A percentile compares a stretch with the other conserved stretches of the same genome.
These are phyloP conservation scores for Cystofilobasidium macerans DNA, from an alignment of 768 basidiomycete species.

Conservation along the genomic window DNA sequence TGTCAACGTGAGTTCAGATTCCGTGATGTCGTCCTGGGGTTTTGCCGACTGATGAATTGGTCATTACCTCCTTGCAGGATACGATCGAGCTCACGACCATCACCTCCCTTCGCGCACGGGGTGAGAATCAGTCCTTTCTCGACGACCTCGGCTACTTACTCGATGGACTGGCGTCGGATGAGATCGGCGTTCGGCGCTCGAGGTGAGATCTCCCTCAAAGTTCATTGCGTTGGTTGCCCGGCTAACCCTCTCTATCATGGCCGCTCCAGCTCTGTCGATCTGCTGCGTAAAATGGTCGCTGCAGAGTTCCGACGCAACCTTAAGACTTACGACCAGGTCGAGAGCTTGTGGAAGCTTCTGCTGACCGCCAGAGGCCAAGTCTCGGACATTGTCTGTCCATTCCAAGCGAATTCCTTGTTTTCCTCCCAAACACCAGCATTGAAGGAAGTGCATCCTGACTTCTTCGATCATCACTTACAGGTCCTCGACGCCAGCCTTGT, in stretches of 20 bases:
- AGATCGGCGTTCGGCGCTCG: constrained; percentile 15
- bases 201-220: background rate
- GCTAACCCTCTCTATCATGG: background rate
- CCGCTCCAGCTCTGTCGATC: constrained; percentile 14
- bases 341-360: constrained; percentile 12
- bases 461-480: too few relatives aligned
- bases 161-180: constrained; percentile 8
- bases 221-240: background rate
- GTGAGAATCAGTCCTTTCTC: constrained; percentile 25
- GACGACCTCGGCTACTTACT: constrained; percentile 26
- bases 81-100: constrained; percentile 23
- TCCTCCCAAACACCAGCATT: too few relatives aligned
- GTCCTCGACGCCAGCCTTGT: constrained; percentile 20
- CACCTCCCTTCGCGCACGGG: constrained; percentile 17
- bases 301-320: constrained; percentile 15
- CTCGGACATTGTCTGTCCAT: constrained; percentile 17
- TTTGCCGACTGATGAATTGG: background rate
- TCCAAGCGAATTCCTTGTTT: too few relatives aligned
- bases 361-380: constrained; percentile 1
- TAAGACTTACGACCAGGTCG: constrained; percentile 19
- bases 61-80: background rate
- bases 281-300: constrained; percentile 10
- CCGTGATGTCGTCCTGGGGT: background rate
- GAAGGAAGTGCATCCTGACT: too few relatives aligned
- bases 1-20: background rate